Base-by-base conservation (phyloP, 2,329 filamentous ascomycete genomes). In the Talaromyces sp. region DNA sequence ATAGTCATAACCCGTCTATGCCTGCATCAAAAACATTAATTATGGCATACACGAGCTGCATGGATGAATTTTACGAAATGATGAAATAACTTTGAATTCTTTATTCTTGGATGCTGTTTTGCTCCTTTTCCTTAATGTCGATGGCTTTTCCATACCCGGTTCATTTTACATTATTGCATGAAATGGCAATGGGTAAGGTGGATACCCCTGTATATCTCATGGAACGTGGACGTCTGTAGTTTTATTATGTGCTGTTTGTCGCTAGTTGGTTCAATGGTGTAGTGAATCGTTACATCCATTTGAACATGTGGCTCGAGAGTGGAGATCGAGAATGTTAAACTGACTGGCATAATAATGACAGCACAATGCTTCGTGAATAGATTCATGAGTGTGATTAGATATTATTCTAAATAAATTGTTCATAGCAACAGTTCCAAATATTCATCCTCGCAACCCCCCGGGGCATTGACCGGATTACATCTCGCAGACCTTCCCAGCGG, bases 391-490 rank as follows among this genome's bases (percentile, higher is more conserved):
- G n/a, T 58, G 2, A 37, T 25, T 50, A 47, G 27, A 6, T 39
- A 63, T 25, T 39, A 58, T 19, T 8, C 17, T 62, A 35, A 7
- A 27, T 54, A 62, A 6, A 59, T 9, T 11, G 22, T 43, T 19
- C 5, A 62, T 49, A 37, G 11, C 25, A 39, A 22, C 43, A 59
- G 25, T 56, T 67, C 65, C 27, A 65, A 47, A 47, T 54, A 45
- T 13, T 50, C 52, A 39, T 62, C 62, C 13, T 65, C 37, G 17
- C 62, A 67, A 8, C 3, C 22, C 22, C 15, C 10, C 27, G 58
- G 65, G 7, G 65, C 58, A 61, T 64, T 67, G 3, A 67, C 50
- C n/a, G 65, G 65, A 31, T 66, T 66, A 37, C 65, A 66, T 39
- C 65, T 63, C 11, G 65, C 61, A 33, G 65, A 35, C 17, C 56